Evolutionary conservation across 768 basidiomycete species (phyloP).

Genomic region (Russula ochroleuca): DNA sequence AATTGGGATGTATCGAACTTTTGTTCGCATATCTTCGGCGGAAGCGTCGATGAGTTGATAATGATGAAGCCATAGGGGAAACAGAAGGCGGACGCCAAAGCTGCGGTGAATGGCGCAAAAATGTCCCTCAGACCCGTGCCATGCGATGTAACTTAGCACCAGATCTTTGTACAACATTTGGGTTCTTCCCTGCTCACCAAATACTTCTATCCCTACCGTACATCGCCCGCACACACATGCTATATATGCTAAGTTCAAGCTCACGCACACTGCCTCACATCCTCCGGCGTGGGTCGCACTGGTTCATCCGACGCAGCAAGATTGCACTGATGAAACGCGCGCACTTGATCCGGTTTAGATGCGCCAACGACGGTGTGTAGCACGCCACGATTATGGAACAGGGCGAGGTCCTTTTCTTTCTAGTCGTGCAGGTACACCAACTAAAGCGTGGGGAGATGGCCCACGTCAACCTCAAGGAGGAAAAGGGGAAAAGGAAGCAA

Average conservation of each 20-base stretch:
- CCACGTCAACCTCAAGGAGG: neutral
- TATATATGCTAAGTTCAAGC: neutral
- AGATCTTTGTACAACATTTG: neutral
- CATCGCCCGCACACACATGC: neutral
- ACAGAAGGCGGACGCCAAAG: too few relatives aligned
- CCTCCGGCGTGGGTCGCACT: slow-evolving; percentile 57
- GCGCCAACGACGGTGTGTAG: slow-evolving; percentile 76
- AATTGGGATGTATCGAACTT: too few relatives aligned
- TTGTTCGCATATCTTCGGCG: too few relatives aligned
- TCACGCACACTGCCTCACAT: slow-evolving; percentile 58
- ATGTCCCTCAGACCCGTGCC: too few relatives aligned
- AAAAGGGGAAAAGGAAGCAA: neutral
- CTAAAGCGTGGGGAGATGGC: slow-evolving; percentile 33
- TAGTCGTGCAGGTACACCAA: slow-evolving; percentile 89
- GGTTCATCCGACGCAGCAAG: slow-evolving; percentile 75
- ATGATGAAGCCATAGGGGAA: too few relatives aligned
- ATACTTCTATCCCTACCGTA: neutral
- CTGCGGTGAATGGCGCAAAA: too few relatives aligned
- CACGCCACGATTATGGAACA: slow-evolving; percentile 85
- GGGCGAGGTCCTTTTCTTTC: slow-evolving; percentile 67
- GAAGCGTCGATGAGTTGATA: neutral
- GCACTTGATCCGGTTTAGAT: slow-evolving; percentile 61
- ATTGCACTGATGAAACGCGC: slow-evolving; percentile 83
- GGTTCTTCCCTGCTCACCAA: neutral
- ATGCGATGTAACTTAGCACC: too few relatives aligned